Base-by-base conservation (phyloP, 257 asterid genomes). In the Sherardia arvensis region DNA sequence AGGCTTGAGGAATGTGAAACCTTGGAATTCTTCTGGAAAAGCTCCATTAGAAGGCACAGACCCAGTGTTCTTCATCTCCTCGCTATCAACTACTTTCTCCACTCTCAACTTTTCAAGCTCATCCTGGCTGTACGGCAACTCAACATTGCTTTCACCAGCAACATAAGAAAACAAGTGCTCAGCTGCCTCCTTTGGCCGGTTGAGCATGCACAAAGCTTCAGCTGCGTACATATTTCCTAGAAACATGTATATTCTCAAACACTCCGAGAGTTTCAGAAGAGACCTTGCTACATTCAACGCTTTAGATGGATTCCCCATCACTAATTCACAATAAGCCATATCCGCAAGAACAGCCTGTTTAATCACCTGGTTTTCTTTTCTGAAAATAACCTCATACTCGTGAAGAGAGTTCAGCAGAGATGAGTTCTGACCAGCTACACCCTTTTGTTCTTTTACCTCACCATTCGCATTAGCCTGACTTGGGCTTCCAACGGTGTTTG, bases 151-250 rank as follows among this genome's bases (percentile, higher is more conserved):
- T 56, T 77, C 92, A 68, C 67, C 65, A n/a, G 92, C 77, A 20
- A 84, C 64, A 68, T 81, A 82, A 23, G 18, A 32, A 66, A 56
- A 61, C 78, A 91, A 70, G 74, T 66, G 74, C 53, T 80, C 88
- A 43, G 95, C 85, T 64, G 98, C 98, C 75, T 88, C 98, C 69
- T 79, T 72, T 20, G 87, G 83, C 75, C 71, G 83, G 76, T 83
- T 86, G 32, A 91, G 83, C 68, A 78, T 54, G 90, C 96, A 91
- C 34, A 91, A 61, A 67, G 98, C 98, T 72, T 91, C 98, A 17
- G 96, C 86, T 55, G 84, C 90, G 61, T 91, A 88, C 79, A 86
- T 63, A 26, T 80, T 77, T 20, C 94, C 96, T 49, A 88, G 57
- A 61, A 84, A 91, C 18, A 74, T 4, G 62, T 88, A 79, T 64